Conservation (phyloP, 1,284 basidiomycete species). For the Phellopilus nigrolimitatus region DNA sequence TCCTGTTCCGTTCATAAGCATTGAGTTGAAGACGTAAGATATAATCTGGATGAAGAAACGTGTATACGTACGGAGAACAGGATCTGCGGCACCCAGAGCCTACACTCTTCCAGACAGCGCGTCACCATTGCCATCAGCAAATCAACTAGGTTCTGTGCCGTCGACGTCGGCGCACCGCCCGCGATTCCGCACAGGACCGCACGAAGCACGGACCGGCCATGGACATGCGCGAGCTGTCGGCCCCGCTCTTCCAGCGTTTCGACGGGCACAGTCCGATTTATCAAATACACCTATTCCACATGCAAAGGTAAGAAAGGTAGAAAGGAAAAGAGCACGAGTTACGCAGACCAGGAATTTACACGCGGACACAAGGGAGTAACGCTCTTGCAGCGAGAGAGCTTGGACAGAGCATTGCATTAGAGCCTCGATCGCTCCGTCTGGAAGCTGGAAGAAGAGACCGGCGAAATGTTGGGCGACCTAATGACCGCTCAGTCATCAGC, state of each 20-base stretch:
- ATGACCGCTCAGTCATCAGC: neutral
- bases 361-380: slow-evolving; percentile 81
- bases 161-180: slow-evolving; percentile 74
- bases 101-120: slow-evolving; percentile 49
- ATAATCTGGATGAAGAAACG: slow-evolving; percentile 4
- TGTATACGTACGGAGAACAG: slow-evolving; percentile 56
- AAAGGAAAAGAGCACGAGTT: slow-evolving; percentile 3
- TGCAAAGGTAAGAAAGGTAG: neutral
- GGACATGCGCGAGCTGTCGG: slow-evolving; percentile 45
- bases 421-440: slow-evolving; percentile 60
- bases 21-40: neutral
- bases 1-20: slow-evolving; percentile 26
- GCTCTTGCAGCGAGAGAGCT: slow-evolving; percentile 74
- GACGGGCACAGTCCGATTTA: slow-evolving; percentile 54
- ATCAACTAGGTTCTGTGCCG: slow-evolving; percentile 80
- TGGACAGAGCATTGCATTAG: slow-evolving; percentile 70
- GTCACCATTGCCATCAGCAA: slow-evolving; percentile 62
- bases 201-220: slow-evolving; percentile 68
- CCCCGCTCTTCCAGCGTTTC: slow-evolving; percentile 48
- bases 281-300: slow-evolving; percentile 45
- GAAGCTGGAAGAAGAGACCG: slow-evolving; percentile 61
- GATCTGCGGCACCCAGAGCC: slow-evolving; percentile 67
- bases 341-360: slow-evolving; percentile 73
- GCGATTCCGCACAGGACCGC: slow-evolving; percentile 76
- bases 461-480: slow-evolving; percentile 76